Percentiles rank a stretch among this genome's conserved stretches.
Conservation (phyloP, 2,329 filamentous ascomycete species). For the Penicillium fuscoglaucum region DNA sequence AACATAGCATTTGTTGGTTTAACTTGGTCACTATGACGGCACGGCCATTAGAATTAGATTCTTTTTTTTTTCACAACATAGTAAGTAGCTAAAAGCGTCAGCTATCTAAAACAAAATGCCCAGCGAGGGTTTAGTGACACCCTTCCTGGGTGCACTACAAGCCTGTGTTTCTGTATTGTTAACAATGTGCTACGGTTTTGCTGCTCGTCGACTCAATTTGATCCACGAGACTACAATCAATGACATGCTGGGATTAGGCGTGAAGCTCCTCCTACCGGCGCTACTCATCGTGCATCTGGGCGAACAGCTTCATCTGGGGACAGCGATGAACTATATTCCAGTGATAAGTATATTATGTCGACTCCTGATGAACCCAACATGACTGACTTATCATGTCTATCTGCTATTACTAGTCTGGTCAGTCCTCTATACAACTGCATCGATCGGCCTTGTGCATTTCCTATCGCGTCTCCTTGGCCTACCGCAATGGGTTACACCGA, state of each 20-base stretch:
- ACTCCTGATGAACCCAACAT: not conserved
- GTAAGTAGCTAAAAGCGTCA: too few species aligned
- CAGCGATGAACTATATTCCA: not conserved
- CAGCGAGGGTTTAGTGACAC: not conserved
- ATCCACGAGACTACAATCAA: not conserved
- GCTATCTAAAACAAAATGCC: not conserved
- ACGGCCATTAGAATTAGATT: not conserved
- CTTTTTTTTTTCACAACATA: not conserved
- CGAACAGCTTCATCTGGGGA: not conserved
- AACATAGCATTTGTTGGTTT: not conserved
- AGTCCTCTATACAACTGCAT: not conserved
- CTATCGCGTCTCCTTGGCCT: not conserved
- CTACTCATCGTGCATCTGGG: not conserved
- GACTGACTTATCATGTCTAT: not conserved
- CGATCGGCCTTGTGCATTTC: not conserved
- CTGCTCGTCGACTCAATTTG: not conserved
- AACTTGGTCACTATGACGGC: conserved; percentile 21
- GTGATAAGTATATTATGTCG: not conserved
- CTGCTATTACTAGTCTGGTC: not conserved
- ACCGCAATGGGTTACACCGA: not conserved
- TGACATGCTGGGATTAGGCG: not conserved
- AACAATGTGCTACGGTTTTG: not conserved
- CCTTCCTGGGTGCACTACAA: not conserved
- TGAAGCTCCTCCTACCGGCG: not conserved
- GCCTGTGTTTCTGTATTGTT: not conserved